These are phyloP conservation scores for Periconia digitata DNA, from an alignment of 2,329 filamentous ascomycete species.

Conservation along the genomic window DNA sequence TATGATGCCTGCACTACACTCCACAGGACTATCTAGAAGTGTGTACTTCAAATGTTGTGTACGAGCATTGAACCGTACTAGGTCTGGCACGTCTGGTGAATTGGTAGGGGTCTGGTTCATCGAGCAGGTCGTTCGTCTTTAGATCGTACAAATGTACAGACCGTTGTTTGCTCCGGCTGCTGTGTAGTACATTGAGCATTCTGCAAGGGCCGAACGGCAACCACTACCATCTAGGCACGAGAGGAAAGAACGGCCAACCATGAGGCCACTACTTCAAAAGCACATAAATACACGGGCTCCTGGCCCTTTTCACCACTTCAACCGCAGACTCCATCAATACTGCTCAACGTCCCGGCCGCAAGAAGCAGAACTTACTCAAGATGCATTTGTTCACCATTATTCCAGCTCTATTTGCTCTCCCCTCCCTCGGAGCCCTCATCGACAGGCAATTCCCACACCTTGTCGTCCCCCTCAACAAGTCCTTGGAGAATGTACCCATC, in stretches of 20 bases:
- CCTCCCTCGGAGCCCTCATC: slow-evolving; percentile 15
- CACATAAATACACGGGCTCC: not conserved
- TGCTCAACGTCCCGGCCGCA: not conserved
- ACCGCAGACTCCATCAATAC: not conserved
- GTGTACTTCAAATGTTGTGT: not conserved
- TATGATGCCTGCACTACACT: not conserved
- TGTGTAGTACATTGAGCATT: not conserved
- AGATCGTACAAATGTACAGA: not conserved
- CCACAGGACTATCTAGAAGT: not conserved
- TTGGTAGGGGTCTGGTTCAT: too few species aligned
- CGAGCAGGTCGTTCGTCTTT: not conserved
- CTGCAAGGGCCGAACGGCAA: not conserved
- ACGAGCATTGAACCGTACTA: not conserved
- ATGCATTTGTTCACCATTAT: slow-evolving; percentile 28
- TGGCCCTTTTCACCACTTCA: not conserved
- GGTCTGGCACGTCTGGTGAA: not conserved
- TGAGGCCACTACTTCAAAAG: not conserved
- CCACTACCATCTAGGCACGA: not conserved
- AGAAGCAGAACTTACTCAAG: slow-evolving; percentile 3
- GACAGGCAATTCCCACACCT: slow-evolving; percentile 33
- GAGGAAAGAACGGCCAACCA: not conserved
- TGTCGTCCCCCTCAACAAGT: slow-evolving; percentile 33
- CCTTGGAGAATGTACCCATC: slow-evolving; percentile 19
- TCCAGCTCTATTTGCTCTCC: slow-evolving; percentile 18
- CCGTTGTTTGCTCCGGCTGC: not conserved